Percentiles rank a stretch among this genome's conserved stretches.
Evolutionary conservation across 2,329 filamentous ascomycete species (phyloP).

Genomic region (Ceratocystis albifundus): DNA sequence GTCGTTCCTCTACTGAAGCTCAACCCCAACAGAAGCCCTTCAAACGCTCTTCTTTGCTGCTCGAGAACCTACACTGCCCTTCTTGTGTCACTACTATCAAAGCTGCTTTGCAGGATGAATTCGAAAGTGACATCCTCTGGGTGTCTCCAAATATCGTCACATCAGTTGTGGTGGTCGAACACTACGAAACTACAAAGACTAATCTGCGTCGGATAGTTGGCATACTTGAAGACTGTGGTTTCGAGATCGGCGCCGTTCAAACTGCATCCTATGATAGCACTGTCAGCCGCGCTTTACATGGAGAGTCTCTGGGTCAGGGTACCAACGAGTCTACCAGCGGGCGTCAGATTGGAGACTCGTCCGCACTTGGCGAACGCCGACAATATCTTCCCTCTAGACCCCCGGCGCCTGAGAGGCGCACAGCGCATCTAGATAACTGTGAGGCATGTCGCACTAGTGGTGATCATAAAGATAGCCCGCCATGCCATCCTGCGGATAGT

Average conservation of each 20-base stretch:
- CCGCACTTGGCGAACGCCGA: background rate
- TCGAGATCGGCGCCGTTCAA: conserved; percentile 37
- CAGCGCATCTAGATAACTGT: conserved; percentile 33
- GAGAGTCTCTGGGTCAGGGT: background rate
- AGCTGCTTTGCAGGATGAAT: conserved; percentile 41
- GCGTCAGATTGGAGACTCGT: background rate
- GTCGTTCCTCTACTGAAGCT: background rate
- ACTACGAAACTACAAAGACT: conserved; percentile 35
- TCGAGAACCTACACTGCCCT: conserved; percentile 67
- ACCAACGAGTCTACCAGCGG: background rate
- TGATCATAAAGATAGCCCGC: background rate
- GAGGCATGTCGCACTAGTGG: conserved; percentile 29
- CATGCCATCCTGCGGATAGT: background rate
- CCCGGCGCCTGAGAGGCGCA: conserved; percentile 16
- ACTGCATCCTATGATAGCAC: conserved; percentile 30
- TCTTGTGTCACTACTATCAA: conserved; percentile 60
- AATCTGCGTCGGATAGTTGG: conserved; percentile 35
- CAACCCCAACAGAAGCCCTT: conserved; percentile 7
- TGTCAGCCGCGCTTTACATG: conserved; percentile 26
- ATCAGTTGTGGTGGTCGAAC: conserved; percentile 53
- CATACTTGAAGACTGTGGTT: conserved; percentile 46
- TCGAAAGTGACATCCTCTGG: conserved; percentile 39
- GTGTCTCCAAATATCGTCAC: conserved; percentile 61
- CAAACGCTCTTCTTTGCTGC: conserved; percentile 35
- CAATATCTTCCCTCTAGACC: conserved; percentile 21